Conservation (phyloP, 2,329 filamentous ascomycete species). For the Hymenoscyphus fraxineus region DNA sequence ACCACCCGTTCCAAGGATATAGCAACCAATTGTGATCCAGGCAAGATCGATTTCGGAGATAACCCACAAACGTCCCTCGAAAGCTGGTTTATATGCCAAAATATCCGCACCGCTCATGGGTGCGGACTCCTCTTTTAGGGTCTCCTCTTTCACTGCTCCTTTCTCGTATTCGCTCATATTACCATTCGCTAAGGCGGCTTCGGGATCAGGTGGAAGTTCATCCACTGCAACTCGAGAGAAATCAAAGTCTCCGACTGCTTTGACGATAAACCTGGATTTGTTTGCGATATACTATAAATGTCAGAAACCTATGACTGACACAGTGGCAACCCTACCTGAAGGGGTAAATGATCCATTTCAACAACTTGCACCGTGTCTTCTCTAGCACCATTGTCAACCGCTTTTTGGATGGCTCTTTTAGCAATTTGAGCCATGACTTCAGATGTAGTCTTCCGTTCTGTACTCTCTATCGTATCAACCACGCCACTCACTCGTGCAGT, state of each 20-base stretch:
- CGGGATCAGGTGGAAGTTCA: neutral
- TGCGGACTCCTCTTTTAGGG: constrained; percentile 51
- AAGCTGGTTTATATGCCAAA: constrained; percentile 46
- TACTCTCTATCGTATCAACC: constrained; percentile 26
- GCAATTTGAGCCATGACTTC: constrained; percentile 40
- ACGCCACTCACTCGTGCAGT: constrained; percentile 31
- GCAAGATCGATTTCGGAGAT: constrained; percentile 43
- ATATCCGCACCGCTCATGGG: constrained; percentile 48
- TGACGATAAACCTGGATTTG: constrained; percentile 23
- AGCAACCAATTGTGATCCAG: constrained; percentile 46
- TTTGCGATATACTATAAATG: constrained; percentile 21
- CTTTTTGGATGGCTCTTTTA: constrained; percentile 34
- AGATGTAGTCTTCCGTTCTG: constrained; percentile 39
- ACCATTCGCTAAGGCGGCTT: constrained; percentile 6
- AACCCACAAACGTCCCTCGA: constrained; percentile 41
- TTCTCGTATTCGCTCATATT: constrained; percentile 32
- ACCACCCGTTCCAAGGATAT: constrained; percentile 46
- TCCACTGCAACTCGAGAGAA: constrained; percentile 27
- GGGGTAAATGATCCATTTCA: constrained; percentile 41
- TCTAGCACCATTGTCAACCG: constrained; percentile 24
- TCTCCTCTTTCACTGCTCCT: constrained; percentile 40
- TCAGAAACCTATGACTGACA: neutral
- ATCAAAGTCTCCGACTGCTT: constrained; percentile 44
- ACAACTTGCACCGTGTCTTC: constrained; percentile 40
- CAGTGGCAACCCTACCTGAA: constrained; percentile 12